These are phyloP conservation scores for Microbotryum saponariae DNA, from an alignment of 1,284 basidiomycete genomes.

Conservation along the genomic window DNA sequence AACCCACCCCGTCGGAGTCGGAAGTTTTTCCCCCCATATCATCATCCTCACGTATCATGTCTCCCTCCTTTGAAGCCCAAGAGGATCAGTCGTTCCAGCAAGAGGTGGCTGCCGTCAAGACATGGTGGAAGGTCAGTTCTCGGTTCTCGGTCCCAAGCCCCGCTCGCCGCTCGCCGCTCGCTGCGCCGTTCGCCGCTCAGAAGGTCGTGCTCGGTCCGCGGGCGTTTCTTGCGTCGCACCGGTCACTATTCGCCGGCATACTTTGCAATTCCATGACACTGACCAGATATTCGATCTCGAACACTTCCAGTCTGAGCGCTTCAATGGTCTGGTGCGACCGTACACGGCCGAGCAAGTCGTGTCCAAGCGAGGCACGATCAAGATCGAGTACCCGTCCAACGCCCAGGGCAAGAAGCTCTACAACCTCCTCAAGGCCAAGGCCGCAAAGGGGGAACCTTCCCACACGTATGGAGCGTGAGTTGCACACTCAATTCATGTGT, in stretches of 20 bases:
- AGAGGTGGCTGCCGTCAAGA: constrained; percentile 75
- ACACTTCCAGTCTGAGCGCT: constrained; percentile 51
- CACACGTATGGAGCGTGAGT: constrained; percentile 97
- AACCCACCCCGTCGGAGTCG: not conserved
- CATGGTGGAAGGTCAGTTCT: constrained; percentile 77
- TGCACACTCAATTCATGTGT: not conserved
- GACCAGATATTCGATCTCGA: not conserved
- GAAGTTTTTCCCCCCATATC: not conserved
- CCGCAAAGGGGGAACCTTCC: constrained; percentile 63
- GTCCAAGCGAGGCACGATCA: constrained; percentile 82
- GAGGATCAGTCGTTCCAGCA: constrained; percentile 54
- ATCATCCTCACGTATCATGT: constrained; percentile 15
- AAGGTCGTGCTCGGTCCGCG: not conserved
- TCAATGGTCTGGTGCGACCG: constrained; percentile 71
- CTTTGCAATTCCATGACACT: not conserved
- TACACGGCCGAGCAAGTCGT: constrained; percentile 92
- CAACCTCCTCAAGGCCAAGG: constrained; percentile 59
- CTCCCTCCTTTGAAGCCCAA: constrained; percentile 31
- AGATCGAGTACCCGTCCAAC: constrained; percentile 78
- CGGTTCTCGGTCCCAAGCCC: not conserved
- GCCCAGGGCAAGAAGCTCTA: constrained; percentile 82
- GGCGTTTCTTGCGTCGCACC: not conserved
- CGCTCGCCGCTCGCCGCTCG: not conserved
- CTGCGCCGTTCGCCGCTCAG: not conserved
- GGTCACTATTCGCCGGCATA: too few species aligned